Evolutionary conservation across 2,329 filamentous ascomycete genomes (phyloP), one percentile per base, ranked within the genome.

Genomic region (Pseudomassariella vexata): DNA sequence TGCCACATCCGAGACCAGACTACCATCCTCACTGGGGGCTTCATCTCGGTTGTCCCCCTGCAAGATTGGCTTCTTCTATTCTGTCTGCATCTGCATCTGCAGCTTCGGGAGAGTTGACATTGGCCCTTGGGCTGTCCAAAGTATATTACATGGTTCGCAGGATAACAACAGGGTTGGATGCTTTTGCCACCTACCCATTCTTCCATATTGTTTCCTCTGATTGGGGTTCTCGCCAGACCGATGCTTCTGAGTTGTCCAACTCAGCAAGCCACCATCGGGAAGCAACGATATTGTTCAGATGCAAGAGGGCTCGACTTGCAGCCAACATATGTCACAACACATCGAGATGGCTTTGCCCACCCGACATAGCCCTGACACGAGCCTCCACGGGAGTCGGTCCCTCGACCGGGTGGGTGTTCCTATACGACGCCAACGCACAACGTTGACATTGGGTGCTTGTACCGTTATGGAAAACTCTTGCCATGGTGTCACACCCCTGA

Each of bases 191-290:
- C n/a, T n/a, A n/a, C n/a, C n/a, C n/a, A n/a, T n/a, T n/a, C n/a
- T n/a, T n/a, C n/a, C 41, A 35, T 41, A 36, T 40, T 37, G 40
- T 34, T 41, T 40, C 42, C 42, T 44, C 41, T 46, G 41, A 45
- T 46, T 44, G 40, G 42, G 39, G 36, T n/a, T n/a, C 37, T 37
- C 41, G 32, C 28, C 41, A 33, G 21, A 36, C 33, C 40, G 21
- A 26, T 14, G 25, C 37, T 30, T 40, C 30, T 33, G 32, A 38
- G 33, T 34, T 44, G 47, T 46, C 46, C 47, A 46, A 42, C 39
- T 43, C 44, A 48, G 41, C 46, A 51, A 51, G 47, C 50, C 49
- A 52, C 47, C 47, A 50, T 44, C 47, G 47, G 40, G 43, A 40
- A 49, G 6, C 5, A 37, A 43, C 35, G 38, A 41, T 45, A 38